phyloP scores from a whole-genome alignment of 495 filamentous ascomycete species.

The Articulospora tetracladia region DNA sequence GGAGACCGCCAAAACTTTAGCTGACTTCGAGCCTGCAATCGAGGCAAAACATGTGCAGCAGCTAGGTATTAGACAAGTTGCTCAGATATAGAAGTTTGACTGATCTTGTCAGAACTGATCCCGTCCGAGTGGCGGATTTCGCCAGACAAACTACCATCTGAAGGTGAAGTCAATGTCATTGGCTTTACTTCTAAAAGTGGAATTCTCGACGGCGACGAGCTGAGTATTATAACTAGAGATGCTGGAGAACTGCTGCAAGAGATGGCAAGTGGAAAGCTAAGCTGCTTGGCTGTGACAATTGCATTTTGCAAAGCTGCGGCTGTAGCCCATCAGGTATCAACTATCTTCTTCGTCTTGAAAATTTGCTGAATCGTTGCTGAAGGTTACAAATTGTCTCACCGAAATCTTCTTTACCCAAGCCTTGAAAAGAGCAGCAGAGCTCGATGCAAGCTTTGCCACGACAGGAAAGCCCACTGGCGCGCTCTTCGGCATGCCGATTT shows the following conservation, averaged over 20 bases:
- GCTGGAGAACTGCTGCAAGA: slow-evolving; percentile 34
- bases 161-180: slow-evolving; percentile 10
- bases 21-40: too few species aligned
- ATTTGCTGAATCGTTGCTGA: too few species aligned
- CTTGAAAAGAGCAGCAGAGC: slow-evolving; percentile 39
- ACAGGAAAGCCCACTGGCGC: slow-evolving; percentile 48
- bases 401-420: slow-evolving; percentile 47
- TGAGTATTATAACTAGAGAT: slow-evolving; percentile 42
- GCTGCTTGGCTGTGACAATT: slow-evolving; percentile 34
- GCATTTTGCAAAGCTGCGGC: slow-evolving; percentile 45
- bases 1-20: too few species aligned
- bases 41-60: too few species aligned
- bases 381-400: neutral
- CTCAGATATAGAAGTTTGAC: too few species aligned
- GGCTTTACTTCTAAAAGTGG: neutral
- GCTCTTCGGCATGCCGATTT: slow-evolving; percentile 64
- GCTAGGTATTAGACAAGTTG: too few species aligned
- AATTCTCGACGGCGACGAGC: slow-evolving; percentile 30
- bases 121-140: slow-evolving; percentile 25
- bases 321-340: slow-evolving; percentile 54
- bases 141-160: slow-evolving; percentile 1
- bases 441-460: slow-evolving; percentile 43
- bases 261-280: slow-evolving; percentile 27
- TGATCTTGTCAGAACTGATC: too few species aligned
- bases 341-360: too few species aligned